Base-by-base conservation (phyloP, 768 basidiomycete genomes). In the Collybiopsis confluens region DNA sequence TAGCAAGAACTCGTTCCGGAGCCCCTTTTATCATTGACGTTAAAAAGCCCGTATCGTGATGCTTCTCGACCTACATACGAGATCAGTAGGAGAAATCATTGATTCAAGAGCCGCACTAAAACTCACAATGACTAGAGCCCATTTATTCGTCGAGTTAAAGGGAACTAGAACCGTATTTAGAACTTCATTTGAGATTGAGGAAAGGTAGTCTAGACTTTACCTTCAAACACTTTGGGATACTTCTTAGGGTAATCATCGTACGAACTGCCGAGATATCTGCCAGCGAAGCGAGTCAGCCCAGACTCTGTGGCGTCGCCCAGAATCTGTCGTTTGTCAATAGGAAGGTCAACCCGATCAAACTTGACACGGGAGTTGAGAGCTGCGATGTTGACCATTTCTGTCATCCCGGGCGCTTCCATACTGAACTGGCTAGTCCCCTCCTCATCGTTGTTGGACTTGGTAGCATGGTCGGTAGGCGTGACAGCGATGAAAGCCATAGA, bases 221-320 rank as follows among this genome's bases (percentile, higher is more conserved):
- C 68, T 69, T 86, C 84, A 56, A 87, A 87, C n/a, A 80, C 79
- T 58, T 85, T 85, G 6, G 79, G 72, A 58, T 75, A 69, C 20
- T 64, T 66, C 65, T 75, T 76, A 60, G 76, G 64, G 56, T 81
- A 75, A 11, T 59, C 69, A 58, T 86, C 85, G 58, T 83, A 87
- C 54, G 79, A 76, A 0, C 68, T 54, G 30, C 67, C 63, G 9
- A 85, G 62, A 56, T 75, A 71, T 36, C 78, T 78, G 6, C 82
- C 84, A 27, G 84, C 82, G 64, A 87, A 86, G 36, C 84, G 80
- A 24, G 81, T 78, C 38, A 87, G 70, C 18, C 85, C 85, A n/a
- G 84, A 85, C 68, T 87, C 85, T 3, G 85, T 87, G n/a, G 85
- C 85, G 63, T 87, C 85, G 2, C 85, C 85, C 18, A 87, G 73